Base-by-base conservation (phyloP, 2,329 filamentous ascomycete genomes). In the Fusarium musae region DNA sequence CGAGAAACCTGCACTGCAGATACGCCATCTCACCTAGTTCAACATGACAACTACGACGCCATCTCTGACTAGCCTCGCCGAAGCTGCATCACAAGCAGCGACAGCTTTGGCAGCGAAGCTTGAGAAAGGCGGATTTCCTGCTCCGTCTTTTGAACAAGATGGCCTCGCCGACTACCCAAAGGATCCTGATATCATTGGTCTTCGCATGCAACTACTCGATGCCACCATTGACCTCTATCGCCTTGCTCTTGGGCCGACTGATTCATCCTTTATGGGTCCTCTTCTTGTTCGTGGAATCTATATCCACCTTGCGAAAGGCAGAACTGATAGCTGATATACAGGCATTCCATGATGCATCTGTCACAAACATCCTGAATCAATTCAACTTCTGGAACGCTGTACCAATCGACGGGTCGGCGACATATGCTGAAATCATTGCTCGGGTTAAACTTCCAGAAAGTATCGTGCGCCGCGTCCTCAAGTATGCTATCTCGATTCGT, bases 381-480 rank as follows among this genome's bases (percentile, higher is more conserved):
- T 78, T 78, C 28, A 36, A 77, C 32, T 66, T 78, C 42, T 77
- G 70, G 69, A 32, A 47, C n/a, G 72, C 75, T n/a, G 72, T 78
- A 0, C 76, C 76, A 7, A n/a, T 78, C 4, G 70, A 54, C 16
- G 74, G 76, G 28, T 71, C 65, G 2, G 74, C 71, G 26, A 69
- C 64, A 4, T 71, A 69, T 37, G 42, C 52, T 6, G 70, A 77
- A 21, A 73, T 78, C 19, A 79, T 84, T 12, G 60, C 78, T 28
- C 75, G 75, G 19, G 80, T 81, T 4, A 77, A 77, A 6, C 81
- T 85, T 7, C 84, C 83, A 0, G 77, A 80, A 59, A 78, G 79
- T 19, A 77, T 83, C 17, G 80, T 82, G 15, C 75, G 76, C n/a
- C 81, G 83, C 16, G 63, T 85, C 19, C 66, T 85, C 47, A 76